Base-by-base conservation (phyloP, 2,329 filamentous ascomycete species). In the Emergomyces pasteurianus region DNA sequence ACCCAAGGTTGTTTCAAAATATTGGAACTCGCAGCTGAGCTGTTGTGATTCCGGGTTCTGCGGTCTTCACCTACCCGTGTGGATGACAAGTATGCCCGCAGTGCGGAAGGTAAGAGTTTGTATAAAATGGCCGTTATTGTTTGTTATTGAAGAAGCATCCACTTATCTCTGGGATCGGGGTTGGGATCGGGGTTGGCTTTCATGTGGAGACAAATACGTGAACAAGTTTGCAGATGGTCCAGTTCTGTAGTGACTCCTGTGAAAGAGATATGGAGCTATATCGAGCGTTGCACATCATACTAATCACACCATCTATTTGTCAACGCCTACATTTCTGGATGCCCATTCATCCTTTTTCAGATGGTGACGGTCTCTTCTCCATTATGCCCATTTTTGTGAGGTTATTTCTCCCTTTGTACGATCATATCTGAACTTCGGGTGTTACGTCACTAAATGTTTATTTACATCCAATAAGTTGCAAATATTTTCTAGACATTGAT, bases 11-110 rank as follows among this genome's bases (percentile, higher is more conserved):
- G 4, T 36, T 34, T 18, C 52, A 23, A 14, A 18, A 14, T 14
- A 40, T 14, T 12, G 18, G 36, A 26, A 26, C n/a, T 16, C 14
- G 23, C 21, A 56, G 21, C n/a, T 42, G n/a, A 28, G n/a, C 8
- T 21, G 38, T 68, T 2, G 67, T 71, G 31, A 78, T 68, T 53
- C 71, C 3, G n/a, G n/a, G n/a, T n/a, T n/a, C n/a, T n/a, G n/a
- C n/a, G n/a, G n/a, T n/a, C n/a, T n/a, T n/a, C n/a, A n/a, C n/a
- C n/a, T n/a, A n/a, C n/a, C n/a, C n/a, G n/a, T 60, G 38, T 65
- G 58, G 23, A 68, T 58, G 16, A 71, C 58, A 5, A 69, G 69
- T 59, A 68, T 68, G 28, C 65, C 67, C 28, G 14, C 21, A 8
- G 54, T 9, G 18, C 36, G 26, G 14, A 21, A 38, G 23, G 28